Base-by-base conservation (phyloP, 768 basidiomycete species). In the Cytidiella melzeri region DNA sequence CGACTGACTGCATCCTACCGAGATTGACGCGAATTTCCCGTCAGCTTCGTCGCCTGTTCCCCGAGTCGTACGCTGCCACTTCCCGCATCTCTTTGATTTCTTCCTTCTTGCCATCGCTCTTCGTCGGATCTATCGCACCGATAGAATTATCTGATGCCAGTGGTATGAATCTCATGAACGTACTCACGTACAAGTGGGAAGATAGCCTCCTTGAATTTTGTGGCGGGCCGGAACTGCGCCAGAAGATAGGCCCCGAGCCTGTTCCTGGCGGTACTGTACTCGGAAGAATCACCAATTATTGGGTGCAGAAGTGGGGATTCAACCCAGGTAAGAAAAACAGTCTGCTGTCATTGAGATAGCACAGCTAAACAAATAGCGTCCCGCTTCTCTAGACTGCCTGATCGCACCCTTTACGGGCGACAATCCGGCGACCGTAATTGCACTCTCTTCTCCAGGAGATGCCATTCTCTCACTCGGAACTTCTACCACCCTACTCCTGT, bases 361-460 rank as follows among this genome's bases (percentile, higher is more conserved):
- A 42, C 3, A 13, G n/a, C 30, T 34, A 34, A 34, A 23, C 40
- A 48, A 34, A 27, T 11, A 11, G n/a, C n/a, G 4, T 20, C 10
- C 43, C 21, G 28, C 38, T 12, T 5, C 20, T 19, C 3, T 46
- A 83, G 89, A 84, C 11, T 93, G 90, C 60, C 70, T 81, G 39
- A 74, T 95, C 43, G 84, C 85, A 3, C 86, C 89, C 0, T 91
- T 92, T 61, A 92, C 89, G 0, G 92, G 92, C 3, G 92, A 95
- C 62, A 95, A 95, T 64, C 87, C 90, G 5, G 86, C 88, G 3
- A 88, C 89, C 11, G 81, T 92, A 46, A 76, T 88, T 44, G 80
- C 83, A 0, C 69, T 87, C 25, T 83, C 83, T 24, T 78, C 79
- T 12, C 82, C 86, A 1, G 86, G 86, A 43, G 90, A 93, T 59